Conservation (phyloP, 2,329 filamentous ascomycete genomes). For the Podosphaera xanthii region DNA sequence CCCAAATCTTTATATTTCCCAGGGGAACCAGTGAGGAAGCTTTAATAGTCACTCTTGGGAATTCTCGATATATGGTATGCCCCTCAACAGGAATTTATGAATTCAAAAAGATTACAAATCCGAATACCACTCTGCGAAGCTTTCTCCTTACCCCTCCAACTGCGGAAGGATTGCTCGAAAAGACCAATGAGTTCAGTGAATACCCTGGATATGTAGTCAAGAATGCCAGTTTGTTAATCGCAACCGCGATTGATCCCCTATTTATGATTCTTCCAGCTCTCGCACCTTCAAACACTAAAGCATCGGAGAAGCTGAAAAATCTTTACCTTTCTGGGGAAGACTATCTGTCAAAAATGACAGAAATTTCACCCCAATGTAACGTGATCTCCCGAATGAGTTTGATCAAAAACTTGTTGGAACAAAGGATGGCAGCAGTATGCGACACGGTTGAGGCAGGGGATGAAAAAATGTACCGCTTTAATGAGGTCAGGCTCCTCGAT, state of each 20-base stretch:
- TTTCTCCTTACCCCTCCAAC: slow-evolving; percentile 27
- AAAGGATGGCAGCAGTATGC: slow-evolving; percentile 47
- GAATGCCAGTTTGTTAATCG: slow-evolving; percentile 54
- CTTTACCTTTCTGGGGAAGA: slow-evolving; percentile 50
- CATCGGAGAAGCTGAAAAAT: slow-evolving; percentile 28
- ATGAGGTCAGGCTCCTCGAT: slow-evolving; percentile 41
- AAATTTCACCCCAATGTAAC: slow-evolving; percentile 32
- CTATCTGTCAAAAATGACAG: slow-evolving; percentile 39
- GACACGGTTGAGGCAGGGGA: slow-evolving; percentile 66
- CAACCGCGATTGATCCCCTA: slow-evolving; percentile 62
- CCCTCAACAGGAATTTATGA: slow-evolving; percentile 40
- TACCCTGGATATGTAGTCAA: slow-evolving; percentile 32
- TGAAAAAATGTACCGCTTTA: slow-evolving; percentile 68
- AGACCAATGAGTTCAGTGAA: not conserved
- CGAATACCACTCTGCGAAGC: slow-evolving; percentile 31
- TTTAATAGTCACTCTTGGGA: slow-evolving; percentile 34
- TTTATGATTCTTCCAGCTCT: slow-evolving; percentile 66
- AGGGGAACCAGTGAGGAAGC: slow-evolving; percentile 28
- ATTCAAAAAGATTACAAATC: slow-evolving; percentile 33
- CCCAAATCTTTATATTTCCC: slow-evolving; percentile 38
- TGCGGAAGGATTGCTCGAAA: slow-evolving; percentile 1
- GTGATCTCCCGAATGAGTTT: slow-evolving; percentile 27
- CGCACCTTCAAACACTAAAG: slow-evolving; percentile 21
- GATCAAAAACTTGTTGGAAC: slow-evolving; percentile 29
- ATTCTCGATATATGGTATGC: slow-evolving; percentile 39